Base-by-base conservation (phyloP, 2,329 filamentous ascomycete species). In the Aureobasidium lini region DNA sequence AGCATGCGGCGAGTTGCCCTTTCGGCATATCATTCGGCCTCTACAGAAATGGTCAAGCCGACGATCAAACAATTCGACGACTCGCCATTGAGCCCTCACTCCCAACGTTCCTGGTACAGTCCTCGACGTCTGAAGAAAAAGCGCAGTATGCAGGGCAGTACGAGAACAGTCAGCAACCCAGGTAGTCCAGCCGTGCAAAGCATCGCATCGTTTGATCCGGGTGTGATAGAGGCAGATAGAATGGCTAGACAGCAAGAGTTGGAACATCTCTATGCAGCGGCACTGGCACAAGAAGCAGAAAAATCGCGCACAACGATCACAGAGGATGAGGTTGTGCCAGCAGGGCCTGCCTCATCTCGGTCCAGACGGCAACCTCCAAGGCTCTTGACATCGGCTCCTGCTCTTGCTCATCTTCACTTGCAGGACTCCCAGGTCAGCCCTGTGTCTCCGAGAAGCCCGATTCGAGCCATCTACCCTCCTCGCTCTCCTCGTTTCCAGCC, bases 251-350 rank as follows among this genome's bases (percentile, higher is more conserved):
- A 94, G 72, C 80, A 86, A 64, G 89, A 96, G 71, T 85, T 96
- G 73, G 91, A 96, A 72, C 85, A 89, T 67, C 85, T 97, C 71
- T 97, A 96, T 75, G 90, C 86, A 62, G 88, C 91, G 65, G 92
- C 96, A 64, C 88, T 96, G 85, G 90, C 91, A 72, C 89, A 95
- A 66, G 92, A 96, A 64, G 80, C 79, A 47, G 75, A 77, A 63
- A 80, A 77, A 31, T 67, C 66, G 32, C 67, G 54, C 11, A 50
- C 42, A n/a, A 58, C 59, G 10, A 36, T 61, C 11, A 47, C 56
- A 15, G 48, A 61, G 15, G 32, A 59, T 13, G 59, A 53, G n/a
- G 8, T 59, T 15, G 61, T 32, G 52, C n/a, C 6, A 32, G 18
- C 43, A 3, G 42, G 13, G n/a, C 2, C 18, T 29, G 48, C 42